Percentiles rank a stretch among this genome's conserved stretches.
phyloP scores from a whole-genome alignment of 2,329 filamentous ascomycete genomes.

The Exophiala phaeomuriformis region DNA sequence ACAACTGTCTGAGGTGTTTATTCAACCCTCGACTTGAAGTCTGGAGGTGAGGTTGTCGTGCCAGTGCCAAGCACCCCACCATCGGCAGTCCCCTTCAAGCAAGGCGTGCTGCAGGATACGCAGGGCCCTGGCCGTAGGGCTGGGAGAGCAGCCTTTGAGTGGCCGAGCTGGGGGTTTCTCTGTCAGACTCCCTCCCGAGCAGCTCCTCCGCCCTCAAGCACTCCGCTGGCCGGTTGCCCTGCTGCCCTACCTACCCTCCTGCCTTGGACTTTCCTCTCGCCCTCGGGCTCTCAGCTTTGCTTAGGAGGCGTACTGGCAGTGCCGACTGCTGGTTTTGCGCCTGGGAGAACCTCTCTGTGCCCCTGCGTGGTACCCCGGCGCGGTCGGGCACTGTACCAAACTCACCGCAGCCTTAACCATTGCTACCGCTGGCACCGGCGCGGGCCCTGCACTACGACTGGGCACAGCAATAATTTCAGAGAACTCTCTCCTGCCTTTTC shows the following conservation, averaged over 20 bases:
- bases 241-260: not conserved
- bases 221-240: slow-evolving; percentile 1
- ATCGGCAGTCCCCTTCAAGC: slow-evolving; percentile 12
- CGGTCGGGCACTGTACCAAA: too few relatives aligned
- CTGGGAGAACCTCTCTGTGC: slow-evolving; percentile 6
- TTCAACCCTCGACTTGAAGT: not conserved
- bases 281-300: not conserved
- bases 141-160: slow-evolving; percentile 14
- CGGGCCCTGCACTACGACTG: too few relatives aligned
- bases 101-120: slow-evolving; percentile 25
- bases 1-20: too few relatives aligned
- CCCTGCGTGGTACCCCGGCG: not conserved
- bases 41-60: slow-evolving; percentile 21
- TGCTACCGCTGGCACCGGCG: too few relatives aligned
- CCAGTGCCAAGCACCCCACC: slow-evolving; percentile 26
- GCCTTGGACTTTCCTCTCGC: not conserved
- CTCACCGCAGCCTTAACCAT: not conserved
- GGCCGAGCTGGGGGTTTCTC: not conserved
- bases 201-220: slow-evolving; percentile 7
- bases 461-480: not conserved
- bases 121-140: slow-evolving; percentile 12
- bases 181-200: slow-evolving; percentile 8
- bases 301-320: too few relatives aligned
- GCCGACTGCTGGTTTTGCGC: not conserved
- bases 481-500: not conserved